Conservation (phyloP, 2,329 filamentous ascomycete genomes). For the Fusarium setosum region DNA sequence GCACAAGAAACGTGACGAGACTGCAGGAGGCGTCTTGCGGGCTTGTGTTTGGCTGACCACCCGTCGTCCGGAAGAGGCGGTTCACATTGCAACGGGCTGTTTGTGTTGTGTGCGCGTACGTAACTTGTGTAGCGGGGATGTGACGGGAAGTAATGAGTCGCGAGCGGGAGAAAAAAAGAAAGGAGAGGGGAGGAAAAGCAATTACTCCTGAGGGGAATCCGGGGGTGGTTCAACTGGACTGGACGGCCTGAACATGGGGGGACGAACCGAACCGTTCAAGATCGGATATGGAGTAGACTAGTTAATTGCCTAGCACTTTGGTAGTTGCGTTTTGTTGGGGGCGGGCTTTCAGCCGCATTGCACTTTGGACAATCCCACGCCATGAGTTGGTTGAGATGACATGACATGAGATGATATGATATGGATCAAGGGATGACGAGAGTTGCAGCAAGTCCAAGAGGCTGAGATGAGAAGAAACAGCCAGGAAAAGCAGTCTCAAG, state of each 20-base stretch:
- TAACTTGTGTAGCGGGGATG: neutral
- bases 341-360: constrained; percentile 7
- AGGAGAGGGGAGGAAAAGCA: neutral
- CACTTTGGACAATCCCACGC: neutral
- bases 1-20: constrained; percentile 21
- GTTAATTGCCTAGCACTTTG: too few relatives aligned
- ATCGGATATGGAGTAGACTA: neutral
- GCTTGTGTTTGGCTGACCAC: constrained; percentile 7
- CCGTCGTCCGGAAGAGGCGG: neutral
- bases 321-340: constrained; percentile 20
- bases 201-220: constrained; percentile 8
- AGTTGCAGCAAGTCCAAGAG: neutral
- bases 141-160: too few relatives aligned
- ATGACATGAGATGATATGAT: neutral
- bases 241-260: too few relatives aligned
- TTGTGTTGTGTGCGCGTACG: constrained; percentile 15
- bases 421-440: neutral
- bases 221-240: constrained; percentile 6
- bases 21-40: constrained; percentile 13
- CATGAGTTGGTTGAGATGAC: neutral
- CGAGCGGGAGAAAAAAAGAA: constrained; percentile 16
- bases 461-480: constrained; percentile 3
- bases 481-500: constrained; percentile 7
- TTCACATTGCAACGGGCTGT: neutral
- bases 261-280: constrained; percentile 1